A percentile compares a stretch with the other conserved stretches of the same genome.
Conservation (phyloP, 345 rosid genomes). For the Cardamine resedifolia region DNA sequence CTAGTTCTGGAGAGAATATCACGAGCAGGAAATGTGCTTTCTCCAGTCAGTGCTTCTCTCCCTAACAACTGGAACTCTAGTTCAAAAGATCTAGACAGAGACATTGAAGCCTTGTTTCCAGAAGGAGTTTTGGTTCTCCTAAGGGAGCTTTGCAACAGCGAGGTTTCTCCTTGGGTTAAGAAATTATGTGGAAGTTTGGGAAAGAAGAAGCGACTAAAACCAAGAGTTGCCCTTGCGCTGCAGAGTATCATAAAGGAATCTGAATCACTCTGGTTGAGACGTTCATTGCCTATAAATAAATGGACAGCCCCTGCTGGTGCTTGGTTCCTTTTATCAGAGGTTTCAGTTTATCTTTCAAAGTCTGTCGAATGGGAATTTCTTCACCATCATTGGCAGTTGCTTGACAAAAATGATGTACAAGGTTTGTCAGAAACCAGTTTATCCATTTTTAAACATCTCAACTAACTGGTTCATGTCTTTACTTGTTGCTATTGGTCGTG, state of each 20-base stretch:
- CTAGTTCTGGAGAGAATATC: slow-evolving; percentile 73
- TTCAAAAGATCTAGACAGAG: slow-evolving; percentile 44
- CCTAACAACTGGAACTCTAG: slow-evolving; percentile 31
- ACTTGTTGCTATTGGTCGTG: slow-evolving; percentile 12
- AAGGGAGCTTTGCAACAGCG: slow-evolving; percentile 64
- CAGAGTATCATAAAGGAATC: slow-evolving; percentile 76
- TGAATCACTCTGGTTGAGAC: slow-evolving; percentile 79
- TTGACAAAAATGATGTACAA: slow-evolving; percentile 58
- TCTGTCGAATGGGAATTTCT: slow-evolving; percentile 93
- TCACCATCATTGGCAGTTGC: slow-evolving; percentile 85
- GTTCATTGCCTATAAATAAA: slow-evolving; percentile 65
- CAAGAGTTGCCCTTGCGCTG: slow-evolving; percentile 60
- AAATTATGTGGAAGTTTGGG: slow-evolving; percentile 82
- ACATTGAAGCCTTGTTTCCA: slow-evolving; percentile 53
- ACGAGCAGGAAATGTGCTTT: slow-evolving; percentile 47
- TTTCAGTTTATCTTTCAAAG: slow-evolving; percentile 65
- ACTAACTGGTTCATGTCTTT: slow-evolving; percentile 8
- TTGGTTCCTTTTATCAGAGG: slow-evolving; percentile 96
- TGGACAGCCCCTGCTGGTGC: slow-evolving; percentile 97
- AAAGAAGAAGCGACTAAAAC: slow-evolving; percentile 69
- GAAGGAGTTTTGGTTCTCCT: slow-evolving; percentile 63
- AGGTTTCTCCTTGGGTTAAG: slow-evolving; percentile 88
- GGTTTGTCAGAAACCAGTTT: slow-evolving; percentile 38
- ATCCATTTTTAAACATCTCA: background rate
- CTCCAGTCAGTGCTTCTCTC: slow-evolving; percentile 26